A percentile compares a stretch with the other conserved stretches of the same genome.
Evolutionary conservation across 2,329 filamentous ascomycete species (phyloP).

Genomic region (Xylariales sp.): DNA sequence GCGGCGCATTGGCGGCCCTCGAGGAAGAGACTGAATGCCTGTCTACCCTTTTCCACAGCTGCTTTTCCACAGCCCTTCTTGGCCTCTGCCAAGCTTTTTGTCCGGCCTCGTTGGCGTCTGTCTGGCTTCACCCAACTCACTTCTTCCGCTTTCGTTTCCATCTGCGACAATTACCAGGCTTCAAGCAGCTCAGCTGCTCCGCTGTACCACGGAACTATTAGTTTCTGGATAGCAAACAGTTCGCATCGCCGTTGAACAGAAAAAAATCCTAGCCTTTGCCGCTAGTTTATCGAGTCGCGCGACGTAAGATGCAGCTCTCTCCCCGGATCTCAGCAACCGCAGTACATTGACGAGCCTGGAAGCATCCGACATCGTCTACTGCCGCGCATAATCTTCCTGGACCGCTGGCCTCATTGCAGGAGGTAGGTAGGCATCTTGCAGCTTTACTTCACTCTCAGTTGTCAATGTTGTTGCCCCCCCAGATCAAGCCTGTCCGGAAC

Average conservation of each 20-base stretch:
- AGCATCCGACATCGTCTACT: neutral
- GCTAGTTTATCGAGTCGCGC: slow-evolving; percentile 2
- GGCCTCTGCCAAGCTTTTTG: neutral
- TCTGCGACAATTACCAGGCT: too few species aligned
- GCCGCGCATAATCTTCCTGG: slow-evolving; percentile 4
- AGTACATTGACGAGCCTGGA: neutral
- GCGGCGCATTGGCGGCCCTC: too few species aligned
- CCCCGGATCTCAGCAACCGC: neutral
- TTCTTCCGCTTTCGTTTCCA: too few species aligned
- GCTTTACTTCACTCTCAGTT: neutral
- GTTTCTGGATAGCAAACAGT: too few species aligned
- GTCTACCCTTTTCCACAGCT: neutral
- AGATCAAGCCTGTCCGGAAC: too few species aligned
- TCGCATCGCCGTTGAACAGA: too few species aligned
- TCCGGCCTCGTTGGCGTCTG: neutral
- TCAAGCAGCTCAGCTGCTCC: neutral
- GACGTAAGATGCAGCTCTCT: slow-evolving; percentile 1
- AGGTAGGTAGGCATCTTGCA: slow-evolving; percentile 4
- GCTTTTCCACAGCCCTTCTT: neutral
- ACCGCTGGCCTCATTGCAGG: slow-evolving; percentile 5
- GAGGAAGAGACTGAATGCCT: too few species aligned
- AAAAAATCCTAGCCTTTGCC: slow-evolving; percentile 4
- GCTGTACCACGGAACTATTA: too few species aligned
- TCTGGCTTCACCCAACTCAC: too few species aligned
- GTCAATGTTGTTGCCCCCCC: too few species aligned